Evolutionary conservation across 352 stramenopile species (phyloP).

Genomic region (Stramenopiles sp.): DNA sequence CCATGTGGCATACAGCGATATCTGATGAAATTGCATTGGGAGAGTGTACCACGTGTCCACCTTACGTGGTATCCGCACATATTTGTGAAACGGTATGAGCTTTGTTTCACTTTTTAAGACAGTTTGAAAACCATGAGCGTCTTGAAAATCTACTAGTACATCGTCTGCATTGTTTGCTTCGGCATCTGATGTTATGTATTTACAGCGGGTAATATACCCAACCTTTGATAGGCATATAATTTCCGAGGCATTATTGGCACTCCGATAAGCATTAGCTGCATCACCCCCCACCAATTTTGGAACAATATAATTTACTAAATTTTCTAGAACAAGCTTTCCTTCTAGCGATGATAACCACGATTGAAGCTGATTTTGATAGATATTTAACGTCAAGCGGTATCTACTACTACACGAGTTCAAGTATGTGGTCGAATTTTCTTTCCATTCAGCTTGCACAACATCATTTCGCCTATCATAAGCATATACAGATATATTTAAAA

Average conservation of each 20-base stretch:
- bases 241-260: neutral
- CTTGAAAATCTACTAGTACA: neutral
- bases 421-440: neutral
- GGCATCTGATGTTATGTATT: neutral
- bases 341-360: neutral
- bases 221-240: neutral
- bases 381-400: neutral
- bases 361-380: neutral
- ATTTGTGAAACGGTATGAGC: neutral
- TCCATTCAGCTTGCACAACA: neutral
- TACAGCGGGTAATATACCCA: neutral
- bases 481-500: neutral
- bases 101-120: neutral
- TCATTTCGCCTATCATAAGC: neutral
- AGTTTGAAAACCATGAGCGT: neutral
- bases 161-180: neutral
- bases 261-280: neutral
- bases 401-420: neutral
- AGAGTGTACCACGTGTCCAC: neutral
- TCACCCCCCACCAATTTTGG: neutral
- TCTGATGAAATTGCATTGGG: neutral
- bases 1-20: neutral
- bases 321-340: neutral
- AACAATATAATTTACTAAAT: neutral
- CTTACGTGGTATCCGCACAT: neutral